Conservation (phyloP, 83 land plant species). For the Thuja plicata region DNA sequence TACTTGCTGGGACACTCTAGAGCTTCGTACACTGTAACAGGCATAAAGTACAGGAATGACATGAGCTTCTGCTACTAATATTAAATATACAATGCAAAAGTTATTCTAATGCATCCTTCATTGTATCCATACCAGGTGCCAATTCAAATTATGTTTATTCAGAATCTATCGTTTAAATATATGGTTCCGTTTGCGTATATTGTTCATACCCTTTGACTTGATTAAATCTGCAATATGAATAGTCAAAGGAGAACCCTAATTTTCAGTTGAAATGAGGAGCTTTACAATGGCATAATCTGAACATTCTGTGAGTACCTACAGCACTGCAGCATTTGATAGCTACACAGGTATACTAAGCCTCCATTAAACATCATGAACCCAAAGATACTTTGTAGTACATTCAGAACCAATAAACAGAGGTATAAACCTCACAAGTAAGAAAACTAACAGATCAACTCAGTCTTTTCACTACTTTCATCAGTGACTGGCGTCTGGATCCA, state of each 20-base stretch:
- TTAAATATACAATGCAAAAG: background rate
- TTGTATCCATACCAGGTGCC: background rate
- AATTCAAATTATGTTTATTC: background rate
- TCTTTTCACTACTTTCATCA: background rate
- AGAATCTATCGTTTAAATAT: background rate
- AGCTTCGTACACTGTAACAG: no score
- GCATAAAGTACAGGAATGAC: no score
- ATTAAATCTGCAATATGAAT: background rate
- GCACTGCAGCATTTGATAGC: background rate
- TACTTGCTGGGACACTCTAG: no score
- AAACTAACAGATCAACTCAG: background rate
- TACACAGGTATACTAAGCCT: background rate
- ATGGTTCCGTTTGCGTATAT: background rate
- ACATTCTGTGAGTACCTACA: background rate
- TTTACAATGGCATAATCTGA: background rate
- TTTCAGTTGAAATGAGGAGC: background rate
- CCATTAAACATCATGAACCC: background rate
- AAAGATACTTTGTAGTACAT: background rate
- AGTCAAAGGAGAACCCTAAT: background rate
- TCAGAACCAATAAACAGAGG: background rate
- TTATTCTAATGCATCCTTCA: background rate
- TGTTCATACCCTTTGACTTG: background rate
- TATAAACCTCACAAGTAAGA: background rate
- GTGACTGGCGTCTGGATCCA: background rate
- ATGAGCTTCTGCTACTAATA: no score